These are phyloP conservation scores for Fraxinus excelsior DNA, from an alignment of 257 asterid genomes.

Conservation along the genomic window DNA sequence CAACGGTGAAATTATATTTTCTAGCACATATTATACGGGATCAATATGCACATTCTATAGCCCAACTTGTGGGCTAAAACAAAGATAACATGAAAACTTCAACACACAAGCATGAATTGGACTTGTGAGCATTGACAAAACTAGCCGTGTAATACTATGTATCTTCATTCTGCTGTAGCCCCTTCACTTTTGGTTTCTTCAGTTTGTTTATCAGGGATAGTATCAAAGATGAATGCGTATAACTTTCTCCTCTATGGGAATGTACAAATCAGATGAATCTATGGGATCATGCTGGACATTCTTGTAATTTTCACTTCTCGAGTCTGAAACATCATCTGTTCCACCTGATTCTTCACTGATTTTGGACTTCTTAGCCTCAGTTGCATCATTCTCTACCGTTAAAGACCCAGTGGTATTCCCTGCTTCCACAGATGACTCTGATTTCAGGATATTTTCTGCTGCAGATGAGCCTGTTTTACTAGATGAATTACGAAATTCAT, in stretches of 20 bases:
- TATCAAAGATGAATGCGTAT: conserved; percentile 56
- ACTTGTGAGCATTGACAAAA: conserved; percentile 18
- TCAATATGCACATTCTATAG: conserved; percentile 21
- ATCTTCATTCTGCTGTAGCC: conserved; percentile 63
- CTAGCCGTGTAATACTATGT: conserved; percentile 15
- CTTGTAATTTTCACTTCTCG: conserved; percentile 38
- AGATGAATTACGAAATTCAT: conserved; percentile 32
- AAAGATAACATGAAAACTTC: conserved; percentile 5
- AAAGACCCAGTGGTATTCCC: conserved; percentile 34
- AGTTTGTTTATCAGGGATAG: conserved; percentile 63
- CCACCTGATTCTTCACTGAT: conserved; percentile 28
- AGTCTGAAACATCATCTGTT: conserved; percentile 37
- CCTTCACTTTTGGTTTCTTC: conserved; percentile 65
- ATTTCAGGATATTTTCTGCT: conserved; percentile 24
- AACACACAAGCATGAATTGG: conserved; percentile 19
- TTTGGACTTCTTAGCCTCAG: conserved; percentile 37
- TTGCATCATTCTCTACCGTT: conserved; percentile 24
- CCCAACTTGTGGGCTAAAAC: conserved; percentile 22
- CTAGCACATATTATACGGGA: conserved; percentile 27
- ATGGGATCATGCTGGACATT: conserved; percentile 51
- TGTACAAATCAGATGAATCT: conserved; percentile 60
- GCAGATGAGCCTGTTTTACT: conserved; percentile 26
- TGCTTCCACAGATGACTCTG: conserved; percentile 28
- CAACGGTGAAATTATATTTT: conserved; percentile 28
- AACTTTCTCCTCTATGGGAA: conserved; percentile 53